Evolutionary conservation across 2,329 filamentous ascomycete species (phyloP), one percentile per base, ranked within the genome.

Genomic region (Penicillium sp.): DNA sequence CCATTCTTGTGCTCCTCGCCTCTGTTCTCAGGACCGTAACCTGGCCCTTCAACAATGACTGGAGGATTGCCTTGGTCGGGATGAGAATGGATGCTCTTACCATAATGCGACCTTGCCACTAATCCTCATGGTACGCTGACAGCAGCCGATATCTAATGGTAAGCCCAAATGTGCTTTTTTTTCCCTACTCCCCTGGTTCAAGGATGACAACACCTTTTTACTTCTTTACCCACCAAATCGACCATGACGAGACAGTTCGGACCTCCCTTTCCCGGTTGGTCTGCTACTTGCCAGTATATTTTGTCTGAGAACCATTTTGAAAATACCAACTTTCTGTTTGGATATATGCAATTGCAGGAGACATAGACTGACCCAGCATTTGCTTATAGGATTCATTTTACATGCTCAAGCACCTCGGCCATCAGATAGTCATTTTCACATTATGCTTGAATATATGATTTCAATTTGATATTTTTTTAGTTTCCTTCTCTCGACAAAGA

Each of bases 261-360:
- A 81, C 80, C 78, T 80, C 81, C 82, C 81, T 77, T 86, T 84
- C 82, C 84, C 82, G 81, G 84, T 83, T 78, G 79, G 82, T 83
- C 85, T 87, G 86, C 84, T 88, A 88, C 86, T 89, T 86, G 86
- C 86, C 86, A 89, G 86, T 88, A 88, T 82, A 79, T 79, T 79
- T 84, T 84, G 85, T 87, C 86, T 88, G 86, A 89, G 74, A 76
- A 70, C 68, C 63, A 63, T 58, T 58, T 33, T 30, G 16, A 28
- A 22, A 33, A 40, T 25, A 42, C 25, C 52, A 42, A 30, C 11
- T 42, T 52, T 42, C 19, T 42, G 46, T n/a, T 51, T 51, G 38
- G 26, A 40, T 54, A 16, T 42, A 13, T 56, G 42, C 49, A 61
- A 53, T 48, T 40, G 46, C 26, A 37, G 37, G 56, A 49, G 46